Evolutionary conservation across 176 grass and related monocot genomes (phyloP).

Genomic region (Oryza meyeriana): DNA sequence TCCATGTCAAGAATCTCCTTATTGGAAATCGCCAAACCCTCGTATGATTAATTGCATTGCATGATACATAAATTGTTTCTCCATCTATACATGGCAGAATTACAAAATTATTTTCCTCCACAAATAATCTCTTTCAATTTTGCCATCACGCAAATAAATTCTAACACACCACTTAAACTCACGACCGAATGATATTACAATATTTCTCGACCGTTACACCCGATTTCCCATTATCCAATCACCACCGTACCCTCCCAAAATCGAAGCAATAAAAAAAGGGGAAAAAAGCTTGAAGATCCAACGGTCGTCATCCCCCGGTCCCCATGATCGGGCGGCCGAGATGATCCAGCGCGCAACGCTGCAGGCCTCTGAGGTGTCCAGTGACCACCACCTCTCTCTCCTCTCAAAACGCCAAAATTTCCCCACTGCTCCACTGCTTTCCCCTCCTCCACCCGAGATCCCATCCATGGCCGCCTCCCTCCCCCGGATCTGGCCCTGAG

Average conservation of each 20-base stretch:
- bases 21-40: too few species aligned
- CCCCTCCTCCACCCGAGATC: constrained; percentile 40
- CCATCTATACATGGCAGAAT: too few species aligned
- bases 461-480: constrained; percentile 50
- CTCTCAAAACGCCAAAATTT: constrained; percentile 36
- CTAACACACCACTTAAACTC: neutral
- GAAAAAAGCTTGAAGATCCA: neutral
- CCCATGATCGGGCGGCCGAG: neutral
- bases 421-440: constrained; percentile 26
- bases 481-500: constrained; percentile 50
- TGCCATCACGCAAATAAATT: neutral
- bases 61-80: too few species aligned
- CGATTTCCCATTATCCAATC: constrained; percentile 31
- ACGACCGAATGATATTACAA: neutral
- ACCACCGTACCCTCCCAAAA: constrained; percentile 12
- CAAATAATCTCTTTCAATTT: neutral
- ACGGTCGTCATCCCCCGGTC: neutral
- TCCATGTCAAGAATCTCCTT: neutral
- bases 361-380: neutral
- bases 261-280: neutral
- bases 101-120: too few species aligned
- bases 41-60: too few species aligned
- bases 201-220: constrained; percentile 30
- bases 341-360: neutral
- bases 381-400: neutral